These are phyloP conservation scores for Garcia nutans DNA, from an alignment of 345 rosid genomes.

Conservation along the genomic window DNA sequence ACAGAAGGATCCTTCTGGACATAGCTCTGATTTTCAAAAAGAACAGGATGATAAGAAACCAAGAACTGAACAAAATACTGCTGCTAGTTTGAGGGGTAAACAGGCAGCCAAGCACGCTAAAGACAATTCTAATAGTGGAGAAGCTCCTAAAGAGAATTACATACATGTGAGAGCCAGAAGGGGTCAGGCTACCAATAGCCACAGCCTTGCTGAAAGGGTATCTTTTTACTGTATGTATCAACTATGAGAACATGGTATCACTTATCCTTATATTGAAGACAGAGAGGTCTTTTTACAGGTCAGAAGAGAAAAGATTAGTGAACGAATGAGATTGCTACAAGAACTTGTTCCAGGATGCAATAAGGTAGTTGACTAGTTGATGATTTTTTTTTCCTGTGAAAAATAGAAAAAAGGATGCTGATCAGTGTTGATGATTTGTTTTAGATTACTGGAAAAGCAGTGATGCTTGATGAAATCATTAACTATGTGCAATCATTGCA, in stretches of 20 bases:
- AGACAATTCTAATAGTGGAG: constrained; percentile 60
- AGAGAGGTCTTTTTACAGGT: constrained; percentile 46
- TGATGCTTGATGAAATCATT: constrained; percentile 97
- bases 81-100: constrained; percentile 45
- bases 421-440: constrained; percentile 24
- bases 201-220: constrained; percentile 98
- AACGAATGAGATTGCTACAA: constrained; percentile 94
- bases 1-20: constrained; percentile 47
- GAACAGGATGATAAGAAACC: constrained; percentile 65
- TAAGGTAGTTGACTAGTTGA: constrained; percentile 49
- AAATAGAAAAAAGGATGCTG: background rate
- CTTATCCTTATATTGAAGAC: constrained; percentile 19
- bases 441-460: constrained; percentile 96
- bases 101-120: constrained; percentile 53
- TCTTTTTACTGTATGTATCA: background rate
- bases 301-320: constrained; percentile 95
- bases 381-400: background rate
- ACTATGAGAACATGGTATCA: background rate
- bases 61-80: constrained; percentile 45
- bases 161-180: constrained; percentile 92
- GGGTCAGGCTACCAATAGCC: constrained; percentile 97
- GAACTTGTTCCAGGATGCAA: constrained; percentile 98
- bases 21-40: constrained; percentile 35
- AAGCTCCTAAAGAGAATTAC: constrained; percentile 73
- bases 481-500: constrained; percentile 96